Conservation (phyloP, 73 alveolate species). For the Paramecium tetraurelia region DNA sequence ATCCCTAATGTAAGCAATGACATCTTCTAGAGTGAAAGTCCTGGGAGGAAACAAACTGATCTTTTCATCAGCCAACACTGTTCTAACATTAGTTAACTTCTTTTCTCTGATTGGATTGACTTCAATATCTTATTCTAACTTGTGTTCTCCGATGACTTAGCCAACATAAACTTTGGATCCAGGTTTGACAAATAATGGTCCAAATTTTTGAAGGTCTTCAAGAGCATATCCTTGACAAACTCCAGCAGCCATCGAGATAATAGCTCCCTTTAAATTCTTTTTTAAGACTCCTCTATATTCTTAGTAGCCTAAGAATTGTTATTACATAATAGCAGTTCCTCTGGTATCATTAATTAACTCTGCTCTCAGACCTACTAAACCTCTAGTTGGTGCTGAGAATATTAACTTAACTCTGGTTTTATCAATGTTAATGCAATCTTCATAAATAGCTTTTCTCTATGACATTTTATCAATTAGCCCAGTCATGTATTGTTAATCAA, state of each 20-base stretch:
- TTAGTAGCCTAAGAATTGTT: constrained; percentile 72
- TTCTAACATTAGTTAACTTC: constrained; percentile 76
- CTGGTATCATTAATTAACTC: constrained; percentile 76
- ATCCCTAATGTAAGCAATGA: constrained; percentile 74
- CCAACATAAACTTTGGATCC: constrained; percentile 80
- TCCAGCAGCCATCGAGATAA: constrained; percentile 75
- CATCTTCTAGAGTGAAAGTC: constrained; percentile 76
- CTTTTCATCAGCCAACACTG: constrained; percentile 75
- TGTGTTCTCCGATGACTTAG: constrained; percentile 83
- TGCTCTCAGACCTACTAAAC: constrained; percentile 84
- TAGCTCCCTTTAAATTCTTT: constrained; percentile 77
- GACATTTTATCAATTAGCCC: constrained; percentile 70
- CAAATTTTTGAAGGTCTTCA: constrained; percentile 79
- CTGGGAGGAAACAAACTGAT: constrained; percentile 68
- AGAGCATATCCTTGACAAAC: constrained; percentile 77
- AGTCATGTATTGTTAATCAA: constrained; percentile 64
- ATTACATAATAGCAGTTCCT: constrained; percentile 80
- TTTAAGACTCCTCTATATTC: constrained; percentile 78
- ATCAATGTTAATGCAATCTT: constrained; percentile 56
- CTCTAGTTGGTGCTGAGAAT: constrained; percentile 86
- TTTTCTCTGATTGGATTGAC: constrained; percentile 81
- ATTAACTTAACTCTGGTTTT: constrained; percentile 55
- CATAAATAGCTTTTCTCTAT: constrained; percentile 74
- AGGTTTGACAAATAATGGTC: constrained; percentile 75
- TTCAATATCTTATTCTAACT: constrained; percentile 79